These are phyloP conservation scores for Nigrospora sphaerica DNA, from an alignment of 2,329 filamentous ascomycete genomes.

Conservation along the genomic window DNA sequence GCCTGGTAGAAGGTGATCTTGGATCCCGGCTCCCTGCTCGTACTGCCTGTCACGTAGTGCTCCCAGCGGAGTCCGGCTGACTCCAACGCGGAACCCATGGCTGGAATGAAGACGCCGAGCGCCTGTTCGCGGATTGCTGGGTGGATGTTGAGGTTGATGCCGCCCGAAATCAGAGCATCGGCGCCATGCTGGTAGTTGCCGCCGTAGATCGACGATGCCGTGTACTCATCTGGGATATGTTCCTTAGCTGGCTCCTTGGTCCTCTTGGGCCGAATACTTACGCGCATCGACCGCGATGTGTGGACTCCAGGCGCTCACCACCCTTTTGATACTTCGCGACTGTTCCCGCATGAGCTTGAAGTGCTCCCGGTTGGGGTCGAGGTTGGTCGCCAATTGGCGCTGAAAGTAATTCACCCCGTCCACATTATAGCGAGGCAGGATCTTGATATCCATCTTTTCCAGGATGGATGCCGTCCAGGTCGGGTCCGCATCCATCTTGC, in stretches of 20 bases:
- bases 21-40: not conserved
- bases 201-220: slow-evolving; percentile 13
- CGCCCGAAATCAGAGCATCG: slow-evolving; percentile 20
- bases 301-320: slow-evolving; percentile 19
- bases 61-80: slow-evolving; percentile 22
- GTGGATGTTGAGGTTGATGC: slow-evolving; percentile 21
- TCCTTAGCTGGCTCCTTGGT: too few relatives aligned
- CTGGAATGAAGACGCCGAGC: slow-evolving; percentile 16
- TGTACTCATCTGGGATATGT: slow-evolving; percentile 18
- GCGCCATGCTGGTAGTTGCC: slow-evolving; percentile 20
- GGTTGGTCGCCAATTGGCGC: slow-evolving; percentile 15
- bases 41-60: slow-evolving; percentile 20
- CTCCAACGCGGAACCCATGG: slow-evolving; percentile 16
- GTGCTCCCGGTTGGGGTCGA: slow-evolving; percentile 19
- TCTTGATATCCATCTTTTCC: slow-evolving; percentile 12
- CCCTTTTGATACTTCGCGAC: slow-evolving; percentile 19
- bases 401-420: slow-evolving; percentile 21
- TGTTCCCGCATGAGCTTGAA: slow-evolving; percentile 21
- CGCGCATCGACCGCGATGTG: slow-evolving; percentile 24
- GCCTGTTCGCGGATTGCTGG: slow-evolving; percentile 18
- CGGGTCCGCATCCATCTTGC: slow-evolving; percentile 15
- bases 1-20: slow-evolving; percentile 14
- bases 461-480: slow-evolving; percentile 14
- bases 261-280: not conserved
- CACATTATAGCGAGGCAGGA: slow-evolving; percentile 18